phyloP scores from a whole-genome alignment of 225 moss, liverwort and hornwort species.

The Anthoceros angustus region DNA sequence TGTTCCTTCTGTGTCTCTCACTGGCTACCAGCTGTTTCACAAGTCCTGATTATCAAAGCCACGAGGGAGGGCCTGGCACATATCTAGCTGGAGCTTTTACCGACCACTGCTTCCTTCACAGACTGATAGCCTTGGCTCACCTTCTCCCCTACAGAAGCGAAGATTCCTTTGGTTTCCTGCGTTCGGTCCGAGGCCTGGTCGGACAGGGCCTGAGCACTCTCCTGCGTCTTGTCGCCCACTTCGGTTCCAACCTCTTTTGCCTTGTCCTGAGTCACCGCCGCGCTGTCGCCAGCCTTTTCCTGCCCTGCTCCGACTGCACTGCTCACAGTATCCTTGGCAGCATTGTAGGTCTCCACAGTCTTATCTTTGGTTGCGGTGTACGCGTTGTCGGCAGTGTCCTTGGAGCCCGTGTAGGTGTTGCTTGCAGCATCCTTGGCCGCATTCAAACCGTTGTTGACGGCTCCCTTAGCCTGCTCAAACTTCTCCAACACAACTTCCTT shows the following conservation, averaged over 20 bases:
- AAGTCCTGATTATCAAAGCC: no score
- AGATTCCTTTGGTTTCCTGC: background rate
- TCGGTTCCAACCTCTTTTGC: background rate
- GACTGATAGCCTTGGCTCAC: background rate
- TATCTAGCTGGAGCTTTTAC: background rate
- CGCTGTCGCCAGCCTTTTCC: background rate
- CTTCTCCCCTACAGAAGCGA: background rate
- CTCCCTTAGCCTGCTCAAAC: background rate
- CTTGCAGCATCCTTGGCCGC: background rate
- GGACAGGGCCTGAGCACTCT: background rate
- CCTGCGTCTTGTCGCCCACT: background rate
- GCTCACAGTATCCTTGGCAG: background rate
- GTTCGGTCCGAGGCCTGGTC: background rate
- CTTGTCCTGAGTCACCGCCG: background rate
- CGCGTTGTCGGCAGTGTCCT: background rate
- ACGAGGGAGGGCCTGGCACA: no score
- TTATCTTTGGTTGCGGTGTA: slow-evolving; percentile 3
- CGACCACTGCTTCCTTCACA: background rate
- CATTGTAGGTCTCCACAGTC: background rate
- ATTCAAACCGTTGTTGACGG: background rate
- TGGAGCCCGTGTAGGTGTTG: background rate
- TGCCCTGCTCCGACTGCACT: background rate
- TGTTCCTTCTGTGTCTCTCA: no score
- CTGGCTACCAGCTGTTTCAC: no score
- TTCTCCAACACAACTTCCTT: background rate